Evolutionary conservation across 805 yeast genomes (phyloP), one percentile per base, ranked within the genome.

Genomic region (Komagataella kurtzmanii): DNA sequence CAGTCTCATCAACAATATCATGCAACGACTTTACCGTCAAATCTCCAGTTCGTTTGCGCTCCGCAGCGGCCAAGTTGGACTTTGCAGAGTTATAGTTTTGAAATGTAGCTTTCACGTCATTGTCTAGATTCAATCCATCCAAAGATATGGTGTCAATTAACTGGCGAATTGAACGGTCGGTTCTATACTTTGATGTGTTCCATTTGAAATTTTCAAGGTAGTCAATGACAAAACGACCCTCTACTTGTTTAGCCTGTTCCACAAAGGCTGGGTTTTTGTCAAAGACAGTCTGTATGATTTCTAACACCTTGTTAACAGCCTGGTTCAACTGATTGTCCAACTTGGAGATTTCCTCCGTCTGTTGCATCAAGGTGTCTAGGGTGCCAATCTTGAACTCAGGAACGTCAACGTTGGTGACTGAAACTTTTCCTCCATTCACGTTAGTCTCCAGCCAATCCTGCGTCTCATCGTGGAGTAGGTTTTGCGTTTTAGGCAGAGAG

Each of bases 331-430:
- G 93, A n/a, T 71, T 70, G 68, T 93, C 99, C 52, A 83, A 70
- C 64, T 88, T 90, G 46, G 79, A 71, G 53, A 93, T 75, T 61
- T 91, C 98, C 61, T 93, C 99, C 65, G 90, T 81, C 67, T 90
- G 90, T 59, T 85, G 81, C 51, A 93, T 95, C 54, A 93, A 75
- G 30, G 89, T 83, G 67, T 93, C 99, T 62, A 93, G 76, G 10
- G 98, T 90, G 24, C 97, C 97, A 56, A 93, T 88, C 66, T 93
- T 91, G 68, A 93, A 91, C 55, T 75, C 80, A 6, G 98, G 98
- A 50, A 89, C 73, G 43, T 73, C 70, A 53, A 85, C 77, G 52
- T 75, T 70, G 51, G 73, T 65, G 40, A 87, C 72, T 49, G 78
- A 81, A 45, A 77, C 74, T 57, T 71, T 75, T 18, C 89, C 90